Conservation (phyloP, 805 yeast species). For the Zygosaccharomyces lentus region DNA sequence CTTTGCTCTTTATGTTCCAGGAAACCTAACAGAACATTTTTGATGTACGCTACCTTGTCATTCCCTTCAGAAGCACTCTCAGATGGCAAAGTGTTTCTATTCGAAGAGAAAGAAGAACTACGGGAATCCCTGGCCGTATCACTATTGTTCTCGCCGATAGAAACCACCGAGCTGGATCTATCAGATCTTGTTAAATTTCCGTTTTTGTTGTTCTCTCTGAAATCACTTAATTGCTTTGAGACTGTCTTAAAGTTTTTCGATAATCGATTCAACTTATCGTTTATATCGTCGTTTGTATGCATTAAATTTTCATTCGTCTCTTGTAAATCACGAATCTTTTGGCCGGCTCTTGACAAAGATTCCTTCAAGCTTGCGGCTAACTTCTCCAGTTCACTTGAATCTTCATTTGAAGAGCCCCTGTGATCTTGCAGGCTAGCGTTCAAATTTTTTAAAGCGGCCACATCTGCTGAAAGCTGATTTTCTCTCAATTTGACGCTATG, state of each 20-base stretch:
- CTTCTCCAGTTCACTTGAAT: conserved; percentile 32
- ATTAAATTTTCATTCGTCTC: conserved; percentile 49
- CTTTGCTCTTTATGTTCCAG: conserved; percentile 92
- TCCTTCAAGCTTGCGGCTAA: conserved; percentile 43
- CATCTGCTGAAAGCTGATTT: conserved; percentile 27
- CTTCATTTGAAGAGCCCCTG: conserved; percentile 26
- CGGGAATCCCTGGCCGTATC: conserved; percentile 16
- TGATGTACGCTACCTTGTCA: conserved; percentile 67
- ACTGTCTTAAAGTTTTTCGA: conserved; percentile 64
- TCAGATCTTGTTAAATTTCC: conserved; percentile 30
- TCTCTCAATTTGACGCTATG: conserved; percentile 39
- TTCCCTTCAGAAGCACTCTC: conserved; percentile 29
- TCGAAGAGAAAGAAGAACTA: conserved; percentile 19
- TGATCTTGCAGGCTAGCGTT: conserved; percentile 31
- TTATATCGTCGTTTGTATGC: conserved; percentile 61
- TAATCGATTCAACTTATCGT: conserved; percentile 59
- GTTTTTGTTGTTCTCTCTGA: conserved; percentile 35
- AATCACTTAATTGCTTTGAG: conserved; percentile 52
- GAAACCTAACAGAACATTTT: conserved; percentile 87
- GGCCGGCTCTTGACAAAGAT: conserved; percentile 49
- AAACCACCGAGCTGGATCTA: conserved; percentile 37
- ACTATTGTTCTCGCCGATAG: conserved; percentile 20
- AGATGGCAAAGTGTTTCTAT: conserved; percentile 3
- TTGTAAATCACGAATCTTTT: conserved; percentile 53
- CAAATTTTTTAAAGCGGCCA: conserved; percentile 30